Evolutionary conservation across 2,329 filamentous ascomycete species (phyloP), one percentile per base, ranked within the genome.

Genomic region (Chrysoporthe deuterocubensis): DNA sequence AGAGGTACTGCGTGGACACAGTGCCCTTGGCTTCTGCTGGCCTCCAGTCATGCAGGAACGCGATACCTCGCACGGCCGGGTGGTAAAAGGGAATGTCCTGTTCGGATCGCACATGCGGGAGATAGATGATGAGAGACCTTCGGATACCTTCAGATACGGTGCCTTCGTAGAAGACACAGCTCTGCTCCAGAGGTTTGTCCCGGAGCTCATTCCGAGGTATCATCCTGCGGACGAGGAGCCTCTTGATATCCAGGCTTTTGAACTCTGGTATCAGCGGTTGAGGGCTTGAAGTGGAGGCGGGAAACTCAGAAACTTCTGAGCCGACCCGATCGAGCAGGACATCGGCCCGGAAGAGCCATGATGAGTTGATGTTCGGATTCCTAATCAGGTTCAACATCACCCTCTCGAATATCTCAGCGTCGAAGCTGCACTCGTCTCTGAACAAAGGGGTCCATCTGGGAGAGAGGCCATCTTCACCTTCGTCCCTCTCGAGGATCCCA

Each of bases 1-100:
- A 84, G 44, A 84, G 78, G 73, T 89, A 90, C 71, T 90, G 87
- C 32, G 90, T 80, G 11, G 89, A 90, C 42, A 91, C 77, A 13
- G 75, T 79, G 34, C 87, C 88, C 44, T 76, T 75, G 32, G 75
- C 75, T 16, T 76, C 73, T n/a, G 74, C 70, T 4, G 79, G 69
- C 63, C 83, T 76, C 84, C 87, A 92, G 46, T 87, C 86, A 77
- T 96, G 92, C 8, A 94, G 80, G 72, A 96, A 94, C 5, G 90
- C 93, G 34, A 97, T 83, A 14, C 87, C 88, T 63, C 84, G 85
- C 32, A 97, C 90, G 64, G 86, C 84, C 32, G 95, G 95, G 75
- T 97, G 94, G 78, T 97, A 98, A 79, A 92, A 97, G 0, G 95
- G 95, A 70, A 96, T 85, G 2, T 90, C 85, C 16, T 86, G 82